Evolutionary conservation across 2,329 filamentous ascomycete genomes (phyloP).

Genomic region (Aureobasidium sp.): DNA sequence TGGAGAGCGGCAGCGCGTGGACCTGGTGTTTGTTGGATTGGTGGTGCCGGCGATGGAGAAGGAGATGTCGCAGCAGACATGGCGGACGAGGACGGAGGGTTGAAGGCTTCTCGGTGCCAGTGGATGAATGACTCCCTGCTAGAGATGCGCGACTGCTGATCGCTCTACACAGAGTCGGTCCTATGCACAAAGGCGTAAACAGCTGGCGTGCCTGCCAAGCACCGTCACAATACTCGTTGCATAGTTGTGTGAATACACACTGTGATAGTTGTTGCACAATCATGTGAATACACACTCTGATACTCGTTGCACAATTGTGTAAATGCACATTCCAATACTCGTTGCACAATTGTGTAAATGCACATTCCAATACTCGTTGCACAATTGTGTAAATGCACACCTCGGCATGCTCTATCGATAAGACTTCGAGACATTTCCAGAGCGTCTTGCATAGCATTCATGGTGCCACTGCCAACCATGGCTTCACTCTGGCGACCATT

Average conservation of each 20-base stretch:
- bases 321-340: too few relatives aligned
- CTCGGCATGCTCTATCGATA: not conserved
- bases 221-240: too few relatives aligned
- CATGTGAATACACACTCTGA: too few relatives aligned
- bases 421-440: not conserved
- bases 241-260: too few relatives aligned
- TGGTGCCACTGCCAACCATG: not conserved
- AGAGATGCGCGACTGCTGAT: constrained; percentile 1
- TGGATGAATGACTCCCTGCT: not conserved
- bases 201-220: constrained; percentile 2
- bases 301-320: too few relatives aligned
- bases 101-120: not conserved
- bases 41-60: constrained; percentile 45
- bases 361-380: too few relatives aligned
- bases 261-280: too few relatives aligned
- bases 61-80: constrained; percentile 26
- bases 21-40: constrained; percentile 46
- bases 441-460: not conserved
- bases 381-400: not conserved
- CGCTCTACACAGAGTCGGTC: not conserved
- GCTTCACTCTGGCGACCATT: constrained; percentile 7
- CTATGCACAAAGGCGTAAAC: not conserved
- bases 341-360: too few relatives aligned
- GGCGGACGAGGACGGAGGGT: not conserved
- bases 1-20: constrained; percentile 51